Conservation (phyloP, 1,139 yeast species). For the Pichia sp. region DNA sequence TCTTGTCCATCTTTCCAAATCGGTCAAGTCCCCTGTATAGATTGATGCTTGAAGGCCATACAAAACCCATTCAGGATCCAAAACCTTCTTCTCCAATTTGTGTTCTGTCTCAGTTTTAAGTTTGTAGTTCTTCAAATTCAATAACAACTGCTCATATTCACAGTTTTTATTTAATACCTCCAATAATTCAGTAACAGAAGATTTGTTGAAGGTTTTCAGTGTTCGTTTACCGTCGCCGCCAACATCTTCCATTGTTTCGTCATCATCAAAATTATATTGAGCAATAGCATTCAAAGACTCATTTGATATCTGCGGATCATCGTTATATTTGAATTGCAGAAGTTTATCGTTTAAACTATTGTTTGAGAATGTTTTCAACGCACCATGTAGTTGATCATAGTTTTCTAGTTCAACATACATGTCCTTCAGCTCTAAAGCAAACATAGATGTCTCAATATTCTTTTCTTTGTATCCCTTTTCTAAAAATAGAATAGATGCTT, state of each 20-base stretch:
- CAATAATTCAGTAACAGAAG: conserved; percentile 33
- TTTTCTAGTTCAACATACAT: conserved; percentile 88
- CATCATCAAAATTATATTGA: conserved; percentile 13
- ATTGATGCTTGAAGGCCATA: conserved; percentile 74
- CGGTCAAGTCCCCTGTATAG: conserved; percentile 46
- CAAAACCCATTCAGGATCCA: conserved; percentile 42
- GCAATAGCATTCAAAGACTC: conserved; percentile 75
- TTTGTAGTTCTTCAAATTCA: conserved; percentile 21
- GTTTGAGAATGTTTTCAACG: conserved; percentile 64
- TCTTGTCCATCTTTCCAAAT: conserved; percentile 50
- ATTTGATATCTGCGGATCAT: conserved; percentile 81
- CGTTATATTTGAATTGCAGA: conserved; percentile 73
- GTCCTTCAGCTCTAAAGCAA: conserved; percentile 52
- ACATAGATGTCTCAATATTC: conserved; percentile 32
- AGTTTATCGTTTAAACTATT: conserved; percentile 65
- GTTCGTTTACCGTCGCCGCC: neutral
- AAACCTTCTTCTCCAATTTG: conserved; percentile 8
- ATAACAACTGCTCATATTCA: conserved; percentile 38
- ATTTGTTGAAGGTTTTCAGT: conserved; percentile 10
- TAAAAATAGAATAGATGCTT: conserved; percentile 79
- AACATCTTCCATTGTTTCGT: conserved; percentile 7
- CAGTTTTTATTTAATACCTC: conserved; percentile 53
- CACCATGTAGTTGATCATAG: conserved; percentile 84
- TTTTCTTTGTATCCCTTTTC: conserved; percentile 62
- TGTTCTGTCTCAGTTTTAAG: neutral